phyloP scores from a whole-genome alignment of 2,329 filamentous ascomycete genomes.

The Cordyceps javanica region DNA sequence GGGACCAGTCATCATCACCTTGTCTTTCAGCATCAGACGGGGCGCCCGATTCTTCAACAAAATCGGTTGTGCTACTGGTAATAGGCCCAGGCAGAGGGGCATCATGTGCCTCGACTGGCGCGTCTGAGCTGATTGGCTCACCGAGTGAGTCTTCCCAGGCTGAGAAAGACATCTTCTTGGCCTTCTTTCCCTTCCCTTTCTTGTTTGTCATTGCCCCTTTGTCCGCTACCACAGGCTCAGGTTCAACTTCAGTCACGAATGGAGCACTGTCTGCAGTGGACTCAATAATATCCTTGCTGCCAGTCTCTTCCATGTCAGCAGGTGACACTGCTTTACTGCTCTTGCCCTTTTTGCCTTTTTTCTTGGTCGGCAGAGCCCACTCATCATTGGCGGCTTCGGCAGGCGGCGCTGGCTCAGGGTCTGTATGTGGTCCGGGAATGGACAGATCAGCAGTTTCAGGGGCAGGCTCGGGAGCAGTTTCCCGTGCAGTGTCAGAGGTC shows the following conservation, averaged over 20 bases:
- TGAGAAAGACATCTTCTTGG: constrained; percentile 7
- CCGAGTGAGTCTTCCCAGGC: not conserved
- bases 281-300: not conserved
- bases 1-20: constrained; percentile 3
- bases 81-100: not conserved
- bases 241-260: not conserved
- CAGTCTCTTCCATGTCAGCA: constrained; percentile 2
- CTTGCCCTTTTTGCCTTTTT: constrained; percentile 34
- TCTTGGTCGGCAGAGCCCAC: constrained; percentile 18
- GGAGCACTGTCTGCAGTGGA: not conserved
- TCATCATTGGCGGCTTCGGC: constrained; percentile 13
- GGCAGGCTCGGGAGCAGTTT: not conserved
- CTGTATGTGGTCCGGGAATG: not conserved
- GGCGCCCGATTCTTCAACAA: not conserved
- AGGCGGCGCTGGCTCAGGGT: not conserved
- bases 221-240: not conserved
- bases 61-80: not conserved
- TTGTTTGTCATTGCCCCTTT: not conserved
- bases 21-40: not conserved
- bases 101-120: not conserved
- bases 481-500: no score
- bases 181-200: constrained; percentile 12
- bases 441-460: not conserved
- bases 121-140: not conserved
- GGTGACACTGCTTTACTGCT: not conserved